Conservation (phyloP, 2,329 filamentous ascomycete genomes). For the Dothistroma septosporum region DNA sequence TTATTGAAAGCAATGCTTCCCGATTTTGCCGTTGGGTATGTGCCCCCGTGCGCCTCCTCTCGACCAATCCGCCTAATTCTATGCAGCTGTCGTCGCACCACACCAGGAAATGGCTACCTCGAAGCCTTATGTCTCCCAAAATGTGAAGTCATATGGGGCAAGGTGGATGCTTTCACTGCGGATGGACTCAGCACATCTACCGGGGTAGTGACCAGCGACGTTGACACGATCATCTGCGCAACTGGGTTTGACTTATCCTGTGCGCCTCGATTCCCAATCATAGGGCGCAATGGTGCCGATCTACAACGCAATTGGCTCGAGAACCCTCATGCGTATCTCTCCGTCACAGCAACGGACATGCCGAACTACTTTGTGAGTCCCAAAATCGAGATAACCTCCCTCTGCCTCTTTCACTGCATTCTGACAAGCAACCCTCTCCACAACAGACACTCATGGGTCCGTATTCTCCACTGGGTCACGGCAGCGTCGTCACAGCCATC, state of each 20-base stretch:
- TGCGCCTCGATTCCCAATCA: slow-evolving; percentile 24
- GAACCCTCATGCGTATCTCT: slow-evolving; percentile 36
- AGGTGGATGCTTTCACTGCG: slow-evolving; percentile 24
- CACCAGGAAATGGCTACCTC: slow-evolving; percentile 51
- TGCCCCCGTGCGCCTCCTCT: no score
- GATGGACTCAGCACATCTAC: slow-evolving; percentile 23
- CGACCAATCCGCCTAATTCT: no score
- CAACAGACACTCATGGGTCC: slow-evolving; percentile 35
- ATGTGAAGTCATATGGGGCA: slow-evolving; percentile 27
- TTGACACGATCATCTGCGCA: slow-evolving; percentile 35
- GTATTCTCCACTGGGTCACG: slow-evolving; percentile 38
- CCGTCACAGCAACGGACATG: slow-evolving; percentile 22
- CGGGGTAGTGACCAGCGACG: slow-evolving; percentile 22
- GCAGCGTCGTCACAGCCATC: slow-evolving; percentile 17
- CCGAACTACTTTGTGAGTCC: slow-evolving; percentile 26
- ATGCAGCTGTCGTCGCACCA: slow-evolving; percentile 41
- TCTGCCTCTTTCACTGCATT: no score
- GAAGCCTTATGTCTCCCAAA: slow-evolving; percentile 46
- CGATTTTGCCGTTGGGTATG: slow-evolving; percentile 31
- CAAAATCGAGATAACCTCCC: not conserved
- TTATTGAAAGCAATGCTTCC: not conserved
- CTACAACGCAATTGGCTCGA: slow-evolving; percentile 36
- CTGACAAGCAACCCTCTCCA: slow-evolving; percentile 24
- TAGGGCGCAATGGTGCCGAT: slow-evolving; percentile 23
- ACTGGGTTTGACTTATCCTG: slow-evolving; percentile 34